Conservation (phyloP, 768 basidiomycete species). For the Kwoniella mangroviensis region DNA sequence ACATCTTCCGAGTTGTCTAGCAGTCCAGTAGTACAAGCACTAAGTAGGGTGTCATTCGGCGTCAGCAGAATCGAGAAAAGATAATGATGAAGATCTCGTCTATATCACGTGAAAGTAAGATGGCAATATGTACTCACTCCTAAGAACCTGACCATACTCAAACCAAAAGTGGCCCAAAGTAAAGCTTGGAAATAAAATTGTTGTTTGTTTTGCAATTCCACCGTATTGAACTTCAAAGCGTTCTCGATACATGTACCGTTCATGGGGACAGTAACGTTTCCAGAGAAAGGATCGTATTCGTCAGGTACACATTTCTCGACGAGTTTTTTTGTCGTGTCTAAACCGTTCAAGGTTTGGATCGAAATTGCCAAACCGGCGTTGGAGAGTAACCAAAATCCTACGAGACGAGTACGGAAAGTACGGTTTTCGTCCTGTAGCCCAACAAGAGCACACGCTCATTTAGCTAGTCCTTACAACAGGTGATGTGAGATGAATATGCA, state of each 20-base stretch:
- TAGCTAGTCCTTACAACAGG: neutral
- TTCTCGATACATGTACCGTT: slow-evolving; percentile 47
- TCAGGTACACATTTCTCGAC: slow-evolving; percentile 46
- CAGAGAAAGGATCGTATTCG: slow-evolving; percentile 30
- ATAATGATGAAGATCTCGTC: too few relatives aligned
- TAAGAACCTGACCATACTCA: slow-evolving; percentile 47
- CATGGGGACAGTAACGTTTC: slow-evolving; percentile 39
- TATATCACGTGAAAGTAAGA: neutral
- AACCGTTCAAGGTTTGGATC: slow-evolving; percentile 51
- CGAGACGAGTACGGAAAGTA: slow-evolving; percentile 54
- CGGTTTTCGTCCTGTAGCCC: slow-evolving; percentile 47
- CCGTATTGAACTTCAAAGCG: slow-evolving; percentile 35
- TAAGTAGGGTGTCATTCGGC: slow-evolving; percentile 6
- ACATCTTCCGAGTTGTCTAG: slow-evolving; percentile 48
- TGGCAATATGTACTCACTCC: slow-evolving; percentile 40
- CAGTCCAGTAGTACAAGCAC: slow-evolving; percentile 52
- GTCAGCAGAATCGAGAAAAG: too few relatives aligned
- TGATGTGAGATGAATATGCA: neutral
- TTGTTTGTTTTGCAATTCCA: slow-evolving; percentile 46
- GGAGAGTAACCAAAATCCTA: slow-evolving; percentile 53
- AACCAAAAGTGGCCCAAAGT: slow-evolving; percentile 51
- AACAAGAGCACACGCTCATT: too few relatives aligned
- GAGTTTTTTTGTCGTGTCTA: slow-evolving; percentile 42
- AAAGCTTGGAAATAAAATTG: slow-evolving; percentile 50
- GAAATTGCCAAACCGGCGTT: slow-evolving; percentile 55